Evolutionary conservation across 805 yeast genomes (phyloP).

Genomic region (Danielia reshetovae): DNA sequence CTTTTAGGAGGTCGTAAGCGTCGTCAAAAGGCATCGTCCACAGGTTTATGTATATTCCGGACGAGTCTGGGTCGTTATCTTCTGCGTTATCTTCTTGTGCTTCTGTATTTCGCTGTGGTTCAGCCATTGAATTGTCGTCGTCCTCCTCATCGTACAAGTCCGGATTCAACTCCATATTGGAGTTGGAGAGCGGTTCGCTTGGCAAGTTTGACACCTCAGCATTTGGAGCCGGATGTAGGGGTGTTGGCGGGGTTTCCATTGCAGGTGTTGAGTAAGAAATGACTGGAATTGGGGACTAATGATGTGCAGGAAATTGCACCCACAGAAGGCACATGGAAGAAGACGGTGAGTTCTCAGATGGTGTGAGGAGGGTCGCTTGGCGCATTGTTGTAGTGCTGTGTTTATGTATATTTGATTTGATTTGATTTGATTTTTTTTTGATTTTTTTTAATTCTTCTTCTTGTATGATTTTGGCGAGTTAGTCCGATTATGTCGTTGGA

Average conservation of each 20-base stretch:
- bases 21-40: slow-evolving; percentile 26
- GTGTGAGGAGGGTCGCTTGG: too few relatives aligned
- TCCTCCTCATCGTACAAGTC: slow-evolving; percentile 29
- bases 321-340: too few relatives aligned
- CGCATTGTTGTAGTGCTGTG: too few relatives aligned
- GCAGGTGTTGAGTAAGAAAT: too few relatives aligned
- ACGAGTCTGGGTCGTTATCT: neutral
- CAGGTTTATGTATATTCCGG: slow-evolving; percentile 1
- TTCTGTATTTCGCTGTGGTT: neutral
- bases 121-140: slow-evolving; percentile 5
- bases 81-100: neutral
- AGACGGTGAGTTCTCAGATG: too few relatives aligned
- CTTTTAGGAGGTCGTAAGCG: slow-evolving; percentile 15
- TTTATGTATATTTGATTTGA: too few relatives aligned
- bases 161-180: slow-evolving; percentile 36
- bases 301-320: too few relatives aligned
- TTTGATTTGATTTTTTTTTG: too few relatives aligned
- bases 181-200: slow-evolving; percentile 16
- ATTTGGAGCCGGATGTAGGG: slow-evolving; percentile 32
- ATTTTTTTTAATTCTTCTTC: too few relatives aligned
- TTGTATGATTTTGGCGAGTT: too few relatives aligned
- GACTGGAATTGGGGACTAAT: too few relatives aligned
- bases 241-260: slow-evolving; percentile 29
- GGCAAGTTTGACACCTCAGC: slow-evolving; percentile 30
- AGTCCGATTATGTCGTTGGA: too few relatives aligned